Base-by-base conservation (phyloP, 768 basidiomycete species). In the Rhodotorula diobovata region DNA sequence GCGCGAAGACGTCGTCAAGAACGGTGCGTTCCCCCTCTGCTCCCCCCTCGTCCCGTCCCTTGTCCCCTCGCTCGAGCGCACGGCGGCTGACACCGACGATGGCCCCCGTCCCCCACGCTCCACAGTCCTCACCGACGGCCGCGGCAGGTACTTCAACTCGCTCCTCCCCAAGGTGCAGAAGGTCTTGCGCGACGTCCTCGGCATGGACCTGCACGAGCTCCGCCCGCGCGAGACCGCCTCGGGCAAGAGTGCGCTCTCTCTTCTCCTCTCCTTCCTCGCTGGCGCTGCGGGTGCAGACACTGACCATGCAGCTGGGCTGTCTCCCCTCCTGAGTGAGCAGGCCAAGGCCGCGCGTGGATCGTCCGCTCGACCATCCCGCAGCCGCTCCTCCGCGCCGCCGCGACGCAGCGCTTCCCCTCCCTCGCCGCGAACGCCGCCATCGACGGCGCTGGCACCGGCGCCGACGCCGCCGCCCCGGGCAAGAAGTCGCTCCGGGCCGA, bases 1-100 rank as follows among this genome's bases (percentile, higher is more conserved):
- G 48, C 84, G 91, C 51, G 89, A 93, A n/a, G 92, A 95, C 51
- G 90, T 94, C 61, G 86, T 84, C 50, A 93, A 93, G 81, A 90
- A 90, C 84, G 87, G 93, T 88, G 25, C 25, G 69, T 70, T n/a
- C n/a, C n/a, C n/a, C n/a, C 39, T 45, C n/a, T n/a, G 41, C 9
- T 14, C 32, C 41, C 32, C 32, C 12, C 2, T 59, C 61, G 7
- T 41, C 43, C 55, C 55, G 12, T 32, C 14, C 8, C 41, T 12
- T 18, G 14, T 43, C 41, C 14, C 41, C 51, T 32, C 51, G n/a
- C 51, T 23, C 25, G 51, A 43, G 14, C 41, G 41, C 41, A 43
- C 41, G 41, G n/a, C n/a, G n/a, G n/a, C n/a, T n/a, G n/a, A n/a
- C n/a, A n/a, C n/a, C n/a, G 39, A 39, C 39, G 14, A 7, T 46